Conservation (phyloP, 1,284 basidiomycete genomes). For the Filobasidium uniguttulatum region DNA sequence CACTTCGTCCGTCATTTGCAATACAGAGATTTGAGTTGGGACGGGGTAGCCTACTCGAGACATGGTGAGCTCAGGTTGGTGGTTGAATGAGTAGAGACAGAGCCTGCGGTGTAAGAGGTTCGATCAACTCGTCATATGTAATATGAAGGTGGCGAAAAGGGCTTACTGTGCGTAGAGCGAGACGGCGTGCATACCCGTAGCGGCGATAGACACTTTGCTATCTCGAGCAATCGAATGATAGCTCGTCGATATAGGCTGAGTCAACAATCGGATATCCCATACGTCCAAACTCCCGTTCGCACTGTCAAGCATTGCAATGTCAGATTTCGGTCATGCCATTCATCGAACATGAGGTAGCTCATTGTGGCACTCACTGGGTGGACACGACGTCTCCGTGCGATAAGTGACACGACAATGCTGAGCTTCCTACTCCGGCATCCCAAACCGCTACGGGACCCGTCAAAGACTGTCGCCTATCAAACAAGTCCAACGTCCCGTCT, state of each 20-base stretch:
- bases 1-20: background rate
- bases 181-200: slow-evolving; percentile 7
- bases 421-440: background rate
- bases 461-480: slow-evolving; percentile 6
- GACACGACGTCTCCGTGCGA: slow-evolving; percentile 11
- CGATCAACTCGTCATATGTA: background rate
- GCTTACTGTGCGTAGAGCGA: slow-evolving; percentile 12
- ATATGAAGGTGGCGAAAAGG: too few species aligned
- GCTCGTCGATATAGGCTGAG: slow-evolving; percentile 7
- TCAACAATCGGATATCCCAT: slow-evolving; percentile 11
- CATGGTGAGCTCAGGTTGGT: slow-evolving; percentile 2
- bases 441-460: slow-evolving; percentile 3
- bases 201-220: slow-evolving; percentile 1
- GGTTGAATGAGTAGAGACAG: slow-evolving; percentile 1
- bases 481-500: slow-evolving; percentile 9
- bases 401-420: slow-evolving; percentile 3
- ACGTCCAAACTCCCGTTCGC: slow-evolving; percentile 8
- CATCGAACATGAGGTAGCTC: too few species aligned
- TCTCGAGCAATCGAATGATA: background rate
- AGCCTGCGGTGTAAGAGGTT: background rate
- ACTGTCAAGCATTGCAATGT: background rate
- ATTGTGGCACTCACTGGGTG: slow-evolving; percentile 5
- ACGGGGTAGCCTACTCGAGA: slow-evolving; percentile 3
- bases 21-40: slow-evolving; percentile 6
- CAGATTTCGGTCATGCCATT: background rate